Percentiles rank a stretch among this genome's conserved stretches.
These are phyloP conservation scores for Coemansia sp. DNA, from an alignment of 192 early-diverging fungal species.

Conservation along the genomic window DNA sequence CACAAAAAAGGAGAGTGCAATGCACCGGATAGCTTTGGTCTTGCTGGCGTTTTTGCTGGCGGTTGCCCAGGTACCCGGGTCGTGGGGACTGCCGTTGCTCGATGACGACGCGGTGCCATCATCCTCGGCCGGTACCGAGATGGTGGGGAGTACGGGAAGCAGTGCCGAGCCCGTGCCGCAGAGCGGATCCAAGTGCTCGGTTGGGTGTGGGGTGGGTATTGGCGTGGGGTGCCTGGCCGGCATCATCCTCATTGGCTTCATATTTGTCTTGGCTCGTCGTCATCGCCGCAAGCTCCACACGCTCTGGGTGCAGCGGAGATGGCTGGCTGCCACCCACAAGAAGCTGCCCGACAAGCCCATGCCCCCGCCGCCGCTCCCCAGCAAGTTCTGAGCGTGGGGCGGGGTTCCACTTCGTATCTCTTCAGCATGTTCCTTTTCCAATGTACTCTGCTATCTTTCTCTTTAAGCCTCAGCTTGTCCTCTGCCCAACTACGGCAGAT, in stretches of 20 bases:
- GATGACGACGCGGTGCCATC: background rate
- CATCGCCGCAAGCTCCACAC: conserved; percentile 35
- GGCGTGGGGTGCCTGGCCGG: conserved; percentile 36
- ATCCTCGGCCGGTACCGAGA: background rate
- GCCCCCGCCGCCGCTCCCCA: conserved; percentile 30
- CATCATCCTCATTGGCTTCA: conserved; percentile 17
- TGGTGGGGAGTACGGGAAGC: background rate
- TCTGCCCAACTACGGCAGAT: too few relatives aligned
- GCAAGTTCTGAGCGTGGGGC: conserved; percentile 13
- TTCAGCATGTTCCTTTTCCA: background rate
- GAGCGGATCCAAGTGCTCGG: conserved; percentile 22
- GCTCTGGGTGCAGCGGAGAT: conserved; percentile 24
- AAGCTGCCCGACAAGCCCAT: conserved; percentile 40
- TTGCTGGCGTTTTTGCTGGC: too few relatives aligned
- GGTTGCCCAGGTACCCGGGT: too few relatives aligned
- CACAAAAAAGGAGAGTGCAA: too few relatives aligned
- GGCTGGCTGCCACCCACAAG: conserved; percentile 40
- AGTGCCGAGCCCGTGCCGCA: background rate
- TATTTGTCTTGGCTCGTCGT: conserved; percentile 36
- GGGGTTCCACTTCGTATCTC: background rate
- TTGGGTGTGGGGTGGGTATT: conserved; percentile 40
- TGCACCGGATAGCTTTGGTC: too few relatives aligned
- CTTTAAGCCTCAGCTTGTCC: too few relatives aligned
- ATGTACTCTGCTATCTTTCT: background rate
- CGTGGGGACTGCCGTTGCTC: background rate